These are phyloP conservation scores for Cladosporium sp. DNA, from an alignment of 2,329 filamentous ascomycete genomes.

Conservation along the genomic window DNA sequence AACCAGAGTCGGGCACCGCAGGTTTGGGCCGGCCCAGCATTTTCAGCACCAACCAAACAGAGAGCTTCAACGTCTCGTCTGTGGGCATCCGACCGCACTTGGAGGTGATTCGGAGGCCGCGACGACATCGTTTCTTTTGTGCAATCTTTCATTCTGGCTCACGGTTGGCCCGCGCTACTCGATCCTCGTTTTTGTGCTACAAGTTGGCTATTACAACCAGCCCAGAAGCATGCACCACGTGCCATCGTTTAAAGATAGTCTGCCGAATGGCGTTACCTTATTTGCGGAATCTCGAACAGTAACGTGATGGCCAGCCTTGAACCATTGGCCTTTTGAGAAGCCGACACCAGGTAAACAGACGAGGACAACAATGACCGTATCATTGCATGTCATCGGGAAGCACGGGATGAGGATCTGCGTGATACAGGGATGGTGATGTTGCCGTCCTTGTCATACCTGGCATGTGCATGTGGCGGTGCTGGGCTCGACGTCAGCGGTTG, in stretches of 20 bases:
- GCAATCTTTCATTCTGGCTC: background rate
- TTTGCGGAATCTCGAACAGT: background rate
- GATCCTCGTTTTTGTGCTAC: background rate
- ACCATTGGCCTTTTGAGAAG: background rate
- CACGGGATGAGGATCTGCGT: constrained; percentile 14
- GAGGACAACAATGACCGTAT: background rate
- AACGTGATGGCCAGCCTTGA: background rate
- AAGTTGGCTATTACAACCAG: background rate
- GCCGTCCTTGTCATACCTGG: constrained; percentile 6
- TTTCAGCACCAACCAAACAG: background rate
- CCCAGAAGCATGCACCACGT: constrained; percentile 1
- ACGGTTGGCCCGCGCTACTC: background rate
- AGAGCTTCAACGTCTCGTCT: background rate
- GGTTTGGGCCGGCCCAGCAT: background rate
- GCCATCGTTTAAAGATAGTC: background rate
- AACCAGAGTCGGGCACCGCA: constrained; percentile 6
- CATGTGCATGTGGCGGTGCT: constrained; percentile 19
- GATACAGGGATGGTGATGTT: constrained; percentile 3
- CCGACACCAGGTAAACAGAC: background rate
- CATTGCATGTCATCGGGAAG: background rate
- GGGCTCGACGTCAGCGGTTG: constrained; percentile 13
- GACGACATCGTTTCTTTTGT: background rate
- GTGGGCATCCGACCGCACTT: background rate
- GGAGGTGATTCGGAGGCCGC: background rate
- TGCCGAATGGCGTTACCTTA: constrained; percentile 11